Evolutionary conservation across 345 rosid species (phyloP).

Genomic region (Aquilaria malaccensis): DNA sequence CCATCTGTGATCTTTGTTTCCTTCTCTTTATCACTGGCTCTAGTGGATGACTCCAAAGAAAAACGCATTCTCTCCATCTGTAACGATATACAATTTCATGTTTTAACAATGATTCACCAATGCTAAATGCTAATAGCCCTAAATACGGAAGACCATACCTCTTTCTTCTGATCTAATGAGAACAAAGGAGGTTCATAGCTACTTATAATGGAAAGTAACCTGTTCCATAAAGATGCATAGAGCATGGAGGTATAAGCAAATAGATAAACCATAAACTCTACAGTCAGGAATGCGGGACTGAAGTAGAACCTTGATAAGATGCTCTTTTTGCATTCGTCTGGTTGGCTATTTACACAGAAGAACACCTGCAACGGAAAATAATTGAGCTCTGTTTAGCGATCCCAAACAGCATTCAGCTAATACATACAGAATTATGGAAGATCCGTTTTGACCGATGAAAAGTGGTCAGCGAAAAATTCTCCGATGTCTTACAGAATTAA

Average conservation of each 20-base stretch:
- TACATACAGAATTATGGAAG: background rate
- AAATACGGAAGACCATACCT: constrained; percentile 45
- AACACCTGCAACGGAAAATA: constrained; percentile 51
- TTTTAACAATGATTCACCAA: constrained; percentile 13
- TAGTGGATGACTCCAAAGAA: constrained; percentile 23
- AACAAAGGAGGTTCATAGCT: constrained; percentile 43
- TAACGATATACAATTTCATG: constrained; percentile 18
- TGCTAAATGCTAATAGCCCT: constrained; percentile 2
- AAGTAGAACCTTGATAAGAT: constrained; percentile 49
- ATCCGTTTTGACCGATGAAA: background rate
- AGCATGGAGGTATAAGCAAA: constrained; percentile 7
- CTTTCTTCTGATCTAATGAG: constrained; percentile 40
- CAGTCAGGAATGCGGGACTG: background rate
- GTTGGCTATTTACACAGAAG: constrained; percentile 35
- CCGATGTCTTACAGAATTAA: constrained; percentile 47
- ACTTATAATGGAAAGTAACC: constrained; percentile 52
- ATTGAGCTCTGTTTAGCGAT: background rate
- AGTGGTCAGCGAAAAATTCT: background rate
- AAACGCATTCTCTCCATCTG: constrained; percentile 58
- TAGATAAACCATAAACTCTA: background rate
- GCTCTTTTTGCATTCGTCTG: constrained; percentile 47
- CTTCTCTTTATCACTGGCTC: constrained; percentile 25
- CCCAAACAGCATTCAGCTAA: background rate
- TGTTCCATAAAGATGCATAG: constrained; percentile 25
- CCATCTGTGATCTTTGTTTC: constrained; percentile 17